phyloP scores from a whole-genome alignment of 2,329 filamentous ascomycete genomes.

The Nemania serpens region DNA sequence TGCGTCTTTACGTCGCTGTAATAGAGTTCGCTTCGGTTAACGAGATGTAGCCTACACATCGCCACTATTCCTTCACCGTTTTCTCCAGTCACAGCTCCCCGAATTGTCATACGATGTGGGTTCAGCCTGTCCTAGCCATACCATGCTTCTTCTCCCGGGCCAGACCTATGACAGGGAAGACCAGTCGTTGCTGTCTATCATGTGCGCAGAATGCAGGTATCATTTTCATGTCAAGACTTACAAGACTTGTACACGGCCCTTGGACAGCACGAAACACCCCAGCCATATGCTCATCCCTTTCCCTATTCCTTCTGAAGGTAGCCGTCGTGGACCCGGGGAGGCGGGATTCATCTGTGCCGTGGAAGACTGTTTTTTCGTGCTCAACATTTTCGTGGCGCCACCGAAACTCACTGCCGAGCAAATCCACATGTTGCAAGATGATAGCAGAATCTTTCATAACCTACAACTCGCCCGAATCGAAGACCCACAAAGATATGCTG shows the following conservation, averaged over 20 bases:
- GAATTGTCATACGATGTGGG: constrained; percentile 25
- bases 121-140: constrained; percentile 33
- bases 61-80: constrained; percentile 35
- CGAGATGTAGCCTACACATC: constrained; percentile 36
- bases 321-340: constrained; percentile 22
- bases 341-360: constrained; percentile 36
- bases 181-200: constrained; percentile 32
- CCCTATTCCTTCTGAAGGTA: not conserved
- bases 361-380: constrained; percentile 42
- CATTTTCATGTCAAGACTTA: constrained; percentile 39
- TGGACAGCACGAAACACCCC: constrained; percentile 27
- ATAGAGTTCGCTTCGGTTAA: constrained; percentile 10
- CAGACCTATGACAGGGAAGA: constrained; percentile 28
- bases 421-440: constrained; percentile 52
- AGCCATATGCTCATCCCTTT: constrained; percentile 38
- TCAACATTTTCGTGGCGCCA: constrained; percentile 51
- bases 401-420: constrained; percentile 52
- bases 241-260: constrained; percentile 13
- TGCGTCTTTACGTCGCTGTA: not conserved
- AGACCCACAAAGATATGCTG: constrained; percentile 55
- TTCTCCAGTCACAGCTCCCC: constrained; percentile 32
- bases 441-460: constrained; percentile 48
- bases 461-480: constrained; percentile 46
- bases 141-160: constrained; percentile 32
- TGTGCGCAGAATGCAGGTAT: constrained; percentile 37